Percentiles rank a stretch among this genome's conserved stretches.
phyloP scores from a whole-genome alignment of 805 yeast species.

The Scheffersomyces ergatensis region DNA sequence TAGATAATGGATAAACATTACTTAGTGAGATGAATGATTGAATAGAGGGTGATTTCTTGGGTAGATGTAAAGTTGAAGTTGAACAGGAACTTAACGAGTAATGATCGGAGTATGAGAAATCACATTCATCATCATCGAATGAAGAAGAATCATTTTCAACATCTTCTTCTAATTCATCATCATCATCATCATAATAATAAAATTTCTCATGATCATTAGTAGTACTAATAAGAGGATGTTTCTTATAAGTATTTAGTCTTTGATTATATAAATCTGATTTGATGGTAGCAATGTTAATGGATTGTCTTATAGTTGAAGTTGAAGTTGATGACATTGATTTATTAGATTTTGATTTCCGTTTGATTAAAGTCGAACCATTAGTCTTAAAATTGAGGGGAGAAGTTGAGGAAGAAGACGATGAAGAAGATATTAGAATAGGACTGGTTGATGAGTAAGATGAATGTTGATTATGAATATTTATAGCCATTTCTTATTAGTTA shows the following conservation, averaged over 20 bases:
- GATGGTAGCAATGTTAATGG: conserved; percentile 8
- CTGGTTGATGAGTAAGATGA: neutral
- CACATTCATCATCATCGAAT: conserved; percentile 2
- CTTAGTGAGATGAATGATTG: too few species aligned
- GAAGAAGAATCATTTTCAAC: conserved; percentile 4
- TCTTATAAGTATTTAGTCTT: conserved; percentile 1
- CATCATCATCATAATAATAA: neutral
- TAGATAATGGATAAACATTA: neutral
- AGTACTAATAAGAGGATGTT: conserved; percentile 4
- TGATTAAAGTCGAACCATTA: neutral
- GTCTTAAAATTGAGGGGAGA: neutral
- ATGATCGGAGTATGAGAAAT: conserved; percentile 2
- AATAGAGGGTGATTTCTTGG: neutral
- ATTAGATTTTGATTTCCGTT: neutral
- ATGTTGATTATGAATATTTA: neutral
- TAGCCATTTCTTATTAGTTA: too few species aligned
- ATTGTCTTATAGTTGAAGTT: conserved; percentile 1
- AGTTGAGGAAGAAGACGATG: neutral
- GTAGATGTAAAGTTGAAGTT: neutral
- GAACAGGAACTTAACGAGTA: conserved; percentile 4
- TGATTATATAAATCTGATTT: conserved; percentile 4
- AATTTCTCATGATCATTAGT: neutral
- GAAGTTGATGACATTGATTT: neutral
- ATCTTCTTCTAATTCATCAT: conserved; percentile 3
- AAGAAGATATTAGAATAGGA: neutral